phyloP scores from a whole-genome alignment of 805 yeast species.

The Teunomyces aglyptinius region DNA sequence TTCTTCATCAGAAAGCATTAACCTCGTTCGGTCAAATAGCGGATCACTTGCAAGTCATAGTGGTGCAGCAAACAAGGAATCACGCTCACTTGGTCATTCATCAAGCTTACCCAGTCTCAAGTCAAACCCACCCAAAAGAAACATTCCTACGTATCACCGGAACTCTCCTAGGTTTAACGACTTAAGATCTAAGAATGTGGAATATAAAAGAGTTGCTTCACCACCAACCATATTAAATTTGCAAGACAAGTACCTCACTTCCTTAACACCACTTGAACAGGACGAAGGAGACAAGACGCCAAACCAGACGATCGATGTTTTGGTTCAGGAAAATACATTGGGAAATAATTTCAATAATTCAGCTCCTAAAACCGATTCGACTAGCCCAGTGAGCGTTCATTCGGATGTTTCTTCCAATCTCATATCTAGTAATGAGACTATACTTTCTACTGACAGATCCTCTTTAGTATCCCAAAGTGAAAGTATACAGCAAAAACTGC shows the following conservation, averaged over 20 bases:
- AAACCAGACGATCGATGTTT: not conserved
- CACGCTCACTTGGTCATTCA: constrained; percentile 19
- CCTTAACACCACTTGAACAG: not conserved
- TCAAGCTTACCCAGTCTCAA: constrained; percentile 21
- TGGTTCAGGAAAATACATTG: not conserved
- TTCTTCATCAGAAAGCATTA: constrained; percentile 31
- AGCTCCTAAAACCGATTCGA: constrained; percentile 10
- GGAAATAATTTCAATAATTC: not conserved
- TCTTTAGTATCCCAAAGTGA: constrained; percentile 20
- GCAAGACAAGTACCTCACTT: not conserved
- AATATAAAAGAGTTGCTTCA: constrained; percentile 9
- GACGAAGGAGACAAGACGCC: not conserved
- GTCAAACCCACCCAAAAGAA: constrained; percentile 10
- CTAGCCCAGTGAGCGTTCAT: constrained; percentile 27
- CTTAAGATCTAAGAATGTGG: constrained; percentile 4
- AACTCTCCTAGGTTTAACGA: constrained; percentile 9
- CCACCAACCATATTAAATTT: constrained; percentile 7
- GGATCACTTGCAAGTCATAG: constrained; percentile 8
- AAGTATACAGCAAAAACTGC: constrained; percentile 7
- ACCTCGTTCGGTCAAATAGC: constrained; percentile 14
- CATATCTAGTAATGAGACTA: constrained; percentile 26
- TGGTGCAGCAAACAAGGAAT: constrained; percentile 7
- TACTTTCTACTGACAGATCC: constrained; percentile 31
- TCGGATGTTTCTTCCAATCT: constrained; percentile 30
- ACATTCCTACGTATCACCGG: constrained; percentile 5